A percentile compares a stretch with the other conserved stretches of the same genome.
Evolutionary conservation across 2,329 filamentous ascomycete species (phyloP).

Genomic region (Magnaporthiopsis poae): DNA sequence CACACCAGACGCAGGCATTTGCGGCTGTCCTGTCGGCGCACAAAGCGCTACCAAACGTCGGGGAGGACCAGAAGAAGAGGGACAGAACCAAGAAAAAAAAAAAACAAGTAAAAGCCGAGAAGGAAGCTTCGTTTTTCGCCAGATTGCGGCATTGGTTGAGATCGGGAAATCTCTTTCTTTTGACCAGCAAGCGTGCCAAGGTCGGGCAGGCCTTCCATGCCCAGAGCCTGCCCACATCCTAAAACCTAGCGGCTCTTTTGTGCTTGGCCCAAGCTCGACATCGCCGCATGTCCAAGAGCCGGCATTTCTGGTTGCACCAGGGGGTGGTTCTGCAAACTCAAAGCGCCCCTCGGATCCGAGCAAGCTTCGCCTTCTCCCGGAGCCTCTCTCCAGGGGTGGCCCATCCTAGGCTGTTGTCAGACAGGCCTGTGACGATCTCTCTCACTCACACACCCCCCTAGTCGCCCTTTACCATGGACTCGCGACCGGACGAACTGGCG

Average conservation of each 20-base stretch:
- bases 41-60: no score
- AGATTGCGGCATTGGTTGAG: neutral
- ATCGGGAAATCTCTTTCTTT: neutral
- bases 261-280: neutral
- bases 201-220: no score
- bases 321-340: neutral
- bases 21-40: no score
- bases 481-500: neutral
- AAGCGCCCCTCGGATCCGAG: neutral
- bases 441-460: neutral
- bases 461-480: neutral
- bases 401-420: neutral
- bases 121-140: neutral
- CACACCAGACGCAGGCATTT: neutral
- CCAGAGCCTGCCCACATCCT: neutral
- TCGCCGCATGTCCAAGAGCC: neutral
- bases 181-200: neutral
- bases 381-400: neutral
- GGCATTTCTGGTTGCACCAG: neutral
- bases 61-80: neutral
- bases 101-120: neutral
- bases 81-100: neutral
- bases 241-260: neutral
- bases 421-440: neutral
- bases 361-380: neutral